Conservation (phyloP, 1,139 yeast genomes). For the Debaryomyces sp. region DNA sequence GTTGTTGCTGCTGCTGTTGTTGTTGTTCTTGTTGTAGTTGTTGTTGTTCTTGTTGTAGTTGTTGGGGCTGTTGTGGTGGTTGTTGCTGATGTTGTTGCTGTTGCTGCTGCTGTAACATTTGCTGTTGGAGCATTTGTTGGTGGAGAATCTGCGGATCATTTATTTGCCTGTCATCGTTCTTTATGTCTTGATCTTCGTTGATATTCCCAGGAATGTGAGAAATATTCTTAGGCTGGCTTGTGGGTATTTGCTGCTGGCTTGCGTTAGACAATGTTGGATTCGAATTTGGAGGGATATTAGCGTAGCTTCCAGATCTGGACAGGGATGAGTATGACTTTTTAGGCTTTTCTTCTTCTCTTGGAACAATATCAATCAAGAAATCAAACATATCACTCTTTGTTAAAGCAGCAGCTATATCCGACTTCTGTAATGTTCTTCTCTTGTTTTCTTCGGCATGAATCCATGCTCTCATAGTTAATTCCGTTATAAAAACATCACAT, state of each 20-base stretch:
- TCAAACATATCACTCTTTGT: conserved; percentile 97
- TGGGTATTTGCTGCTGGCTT: conserved; percentile 10
- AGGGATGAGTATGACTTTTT: conserved; percentile 34
- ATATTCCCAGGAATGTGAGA: conserved; percentile 2
- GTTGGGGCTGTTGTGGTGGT: conserved; percentile 9
- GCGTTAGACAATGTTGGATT: conserved; percentile 3
- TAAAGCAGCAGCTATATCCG: conserved; percentile 93
- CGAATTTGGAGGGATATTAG: conserved; percentile 6
- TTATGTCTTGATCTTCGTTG: conserved; percentile 7
- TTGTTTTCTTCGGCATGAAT: conserved; percentile 96
- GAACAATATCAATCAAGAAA: conserved; percentile 92
- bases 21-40: not conserved
- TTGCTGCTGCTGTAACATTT: conserved; percentile 19
- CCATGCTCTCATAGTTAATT: conserved; percentile 98
- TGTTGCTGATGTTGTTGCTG: conserved; percentile 16
- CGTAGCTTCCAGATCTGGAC: conserved; percentile 18
- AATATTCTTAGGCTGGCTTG: conserved; percentile 2
- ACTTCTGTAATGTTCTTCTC: conserved; percentile 88
- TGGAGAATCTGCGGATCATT: conserved; percentile 13
- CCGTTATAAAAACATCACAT: conserved; percentile 95
- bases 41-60: not conserved
- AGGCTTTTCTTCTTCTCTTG: conserved; percentile 72
- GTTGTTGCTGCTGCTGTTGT: not conserved
- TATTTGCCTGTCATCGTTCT: conserved; percentile 5
- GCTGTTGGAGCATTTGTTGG: conserved; percentile 18